These are phyloP conservation scores for Lanzia echinophila DNA, from an alignment of 2,329 filamentous ascomycete genomes.

Conservation along the genomic window DNA sequence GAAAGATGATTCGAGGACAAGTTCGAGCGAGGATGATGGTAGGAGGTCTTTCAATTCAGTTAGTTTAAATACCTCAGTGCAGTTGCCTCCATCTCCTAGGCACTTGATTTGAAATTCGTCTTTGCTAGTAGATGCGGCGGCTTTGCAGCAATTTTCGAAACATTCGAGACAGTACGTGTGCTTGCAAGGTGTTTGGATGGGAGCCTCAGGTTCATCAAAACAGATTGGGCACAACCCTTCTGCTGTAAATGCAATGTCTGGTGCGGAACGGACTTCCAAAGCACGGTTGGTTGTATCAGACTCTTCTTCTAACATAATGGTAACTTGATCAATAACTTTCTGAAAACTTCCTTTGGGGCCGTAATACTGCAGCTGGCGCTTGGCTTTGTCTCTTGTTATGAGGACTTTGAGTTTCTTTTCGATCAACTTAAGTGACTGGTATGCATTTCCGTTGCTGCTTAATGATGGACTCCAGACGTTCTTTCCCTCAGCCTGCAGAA, in stretches of 20 bases:
- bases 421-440: not conserved
- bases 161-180: constrained; percentile 37
- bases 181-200: not conserved
- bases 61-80: constrained; percentile 7
- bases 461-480: constrained; percentile 32
- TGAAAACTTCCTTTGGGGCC: not conserved
- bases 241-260: constrained; percentile 26
- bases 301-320: constrained; percentile 20
- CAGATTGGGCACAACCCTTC: not conserved
- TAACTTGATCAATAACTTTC: constrained; percentile 23
- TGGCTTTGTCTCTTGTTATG: not conserved
- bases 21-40: constrained; percentile 6
- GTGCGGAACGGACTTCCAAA: constrained; percentile 27
- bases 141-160: constrained; percentile 32
- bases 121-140: constrained; percentile 17
- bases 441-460: not conserved
- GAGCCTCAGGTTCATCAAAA: not conserved
- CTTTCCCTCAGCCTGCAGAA: constrained; percentile 22
- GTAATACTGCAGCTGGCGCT: not conserved
- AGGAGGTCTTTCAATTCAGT: constrained; percentile 12
- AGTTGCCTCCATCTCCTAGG: not conserved
- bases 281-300: not conserved
- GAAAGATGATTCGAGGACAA: constrained; percentile 11
- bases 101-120: constrained; percentile 12
- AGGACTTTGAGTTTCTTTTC: not conserved